Base-by-base conservation (phyloP, 768 basidiomycete genomes). In the Kwoniella botswanensis region DNA sequence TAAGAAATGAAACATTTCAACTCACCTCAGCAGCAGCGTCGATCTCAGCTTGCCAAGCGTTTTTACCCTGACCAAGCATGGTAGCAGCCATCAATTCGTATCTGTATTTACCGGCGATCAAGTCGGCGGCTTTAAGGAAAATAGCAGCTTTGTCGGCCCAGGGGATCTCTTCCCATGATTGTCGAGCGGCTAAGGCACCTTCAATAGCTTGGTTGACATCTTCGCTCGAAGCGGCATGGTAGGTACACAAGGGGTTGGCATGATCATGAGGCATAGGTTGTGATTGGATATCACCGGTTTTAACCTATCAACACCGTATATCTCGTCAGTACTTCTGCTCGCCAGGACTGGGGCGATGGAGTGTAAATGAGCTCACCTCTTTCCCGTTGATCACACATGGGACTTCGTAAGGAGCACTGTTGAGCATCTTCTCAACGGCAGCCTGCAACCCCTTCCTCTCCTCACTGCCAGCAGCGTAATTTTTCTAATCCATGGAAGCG, bases 11-110 rank as follows among this genome's bases (percentile, higher is more conserved):
- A 5, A 24, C 42, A 2, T 2, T 43, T 63, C 10, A 5, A 65
- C 88, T 54, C 68, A 93, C 93, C 90, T 99, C 97, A 4, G 97
- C 96, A 18, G 94, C 97, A 65, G 97, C 93, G 83, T 99, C 97
- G 73, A 99, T 98, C 87, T 99, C 97, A 17, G 97, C 97, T 86
- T 99, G 97, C 97, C 97, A 99, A 17, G 88, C 91, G 82, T 98
- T 99, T 89, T 99, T 99, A 53, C 97, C 97, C 85, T 99, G 97
- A 17, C 97, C 97, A 58, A 99, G 87, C 85, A 99, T 97, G 55
- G 96, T 98, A 52, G 96, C 94, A 53, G 97, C 97, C 85, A 98
- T 87, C 58, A 99, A 86, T 85, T 91, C 91, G 86, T 95, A 96
- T 74, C 97, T 88, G 83, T 98, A 97, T 87, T 98, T 99, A 65